Conservation (phyloP, 257 asterid species). For the Pogostemon cablin region DNA sequence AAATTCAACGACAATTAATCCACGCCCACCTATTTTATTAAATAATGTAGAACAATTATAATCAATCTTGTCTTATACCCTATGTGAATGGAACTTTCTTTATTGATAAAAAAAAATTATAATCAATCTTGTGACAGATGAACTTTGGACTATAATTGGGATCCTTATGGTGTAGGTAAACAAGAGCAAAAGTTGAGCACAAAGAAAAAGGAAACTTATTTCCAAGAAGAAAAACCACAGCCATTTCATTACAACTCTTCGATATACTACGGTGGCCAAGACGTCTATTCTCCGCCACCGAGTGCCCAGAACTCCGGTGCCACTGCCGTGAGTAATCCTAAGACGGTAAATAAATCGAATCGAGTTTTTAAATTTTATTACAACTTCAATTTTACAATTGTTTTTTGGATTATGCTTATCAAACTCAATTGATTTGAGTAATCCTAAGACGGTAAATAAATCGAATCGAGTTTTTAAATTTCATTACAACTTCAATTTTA, state of each 20-base stretch:
- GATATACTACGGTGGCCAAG: conserved; percentile 77
- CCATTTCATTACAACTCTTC: conserved; percentile 76
- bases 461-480: not conserved
- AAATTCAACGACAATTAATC: too few species aligned
- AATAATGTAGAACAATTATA: too few species aligned
- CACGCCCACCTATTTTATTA: too few species aligned
- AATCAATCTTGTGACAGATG: too few species aligned
- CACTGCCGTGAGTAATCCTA: conserved; percentile 49
- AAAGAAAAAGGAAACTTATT: conserved; percentile 39
- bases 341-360: not conserved
- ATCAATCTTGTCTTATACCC: too few species aligned
- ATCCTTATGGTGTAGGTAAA: conserved; percentile 12
- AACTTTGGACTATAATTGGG: not conserved
- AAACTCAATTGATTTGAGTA: conserved; percentile 33
- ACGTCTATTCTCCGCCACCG: conserved; percentile 54
- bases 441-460: not conserved
- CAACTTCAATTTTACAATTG: too few species aligned
- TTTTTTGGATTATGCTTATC: too few species aligned
- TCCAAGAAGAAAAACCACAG: conserved; percentile 46
- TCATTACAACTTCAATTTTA: too few species aligned
- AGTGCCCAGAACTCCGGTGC: conserved; percentile 33
- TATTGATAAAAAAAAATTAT: too few species aligned
- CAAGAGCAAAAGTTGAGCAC: conserved; percentile 36
- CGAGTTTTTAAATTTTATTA: not conserved
- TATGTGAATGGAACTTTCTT: too few species aligned